A percentile compares a stretch with the other conserved stretches of the same genome.
phyloP scores from a whole-genome alignment of 306 rosid species.

The Senna siamea region DNA sequence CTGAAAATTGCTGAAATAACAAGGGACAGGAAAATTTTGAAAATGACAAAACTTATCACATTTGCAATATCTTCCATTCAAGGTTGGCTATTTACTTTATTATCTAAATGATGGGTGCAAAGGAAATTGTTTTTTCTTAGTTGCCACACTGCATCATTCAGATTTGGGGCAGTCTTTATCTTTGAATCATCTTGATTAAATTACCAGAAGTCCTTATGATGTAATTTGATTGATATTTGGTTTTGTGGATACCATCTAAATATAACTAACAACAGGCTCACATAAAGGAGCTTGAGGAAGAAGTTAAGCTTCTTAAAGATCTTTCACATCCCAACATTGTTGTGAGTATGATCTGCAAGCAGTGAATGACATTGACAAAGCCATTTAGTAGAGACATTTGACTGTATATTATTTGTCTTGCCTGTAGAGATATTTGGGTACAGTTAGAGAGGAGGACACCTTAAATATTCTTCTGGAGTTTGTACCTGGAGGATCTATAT shows the following conservation, averaged over 20 bases:
- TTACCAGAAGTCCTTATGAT: constrained; percentile 9
- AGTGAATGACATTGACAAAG: constrained; percentile 33
- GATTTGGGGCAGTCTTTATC: neutral
- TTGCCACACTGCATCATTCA: neutral
- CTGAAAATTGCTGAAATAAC: neutral
- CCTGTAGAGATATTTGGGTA: constrained; percentile 91
- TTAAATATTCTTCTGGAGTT: constrained; percentile 91
- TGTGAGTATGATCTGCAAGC: constrained; percentile 65
- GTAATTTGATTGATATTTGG: constrained; percentile 17
- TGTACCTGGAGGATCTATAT: constrained; percentile 99
- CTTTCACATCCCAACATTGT: constrained; percentile 96
- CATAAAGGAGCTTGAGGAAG: constrained; percentile 97
- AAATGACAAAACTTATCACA: neutral
- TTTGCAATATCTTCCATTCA: neutral
- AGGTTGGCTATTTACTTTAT: neutral
- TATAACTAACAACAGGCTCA: constrained; percentile 71
- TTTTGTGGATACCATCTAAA: constrained; percentile 35
- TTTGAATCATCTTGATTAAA: constrained; percentile 16
- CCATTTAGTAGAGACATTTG: constrained; percentile 31
- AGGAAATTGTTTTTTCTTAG: neutral
- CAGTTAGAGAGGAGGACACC: constrained; percentile 90
- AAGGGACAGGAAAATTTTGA: neutral
- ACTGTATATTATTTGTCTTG: constrained; percentile 41
- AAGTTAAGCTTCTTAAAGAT: constrained; percentile 95
- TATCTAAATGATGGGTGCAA: neutral